phyloP scores from a whole-genome alignment of 2,329 filamentous ascomycete species.

The Madurella mycetomatis region DNA sequence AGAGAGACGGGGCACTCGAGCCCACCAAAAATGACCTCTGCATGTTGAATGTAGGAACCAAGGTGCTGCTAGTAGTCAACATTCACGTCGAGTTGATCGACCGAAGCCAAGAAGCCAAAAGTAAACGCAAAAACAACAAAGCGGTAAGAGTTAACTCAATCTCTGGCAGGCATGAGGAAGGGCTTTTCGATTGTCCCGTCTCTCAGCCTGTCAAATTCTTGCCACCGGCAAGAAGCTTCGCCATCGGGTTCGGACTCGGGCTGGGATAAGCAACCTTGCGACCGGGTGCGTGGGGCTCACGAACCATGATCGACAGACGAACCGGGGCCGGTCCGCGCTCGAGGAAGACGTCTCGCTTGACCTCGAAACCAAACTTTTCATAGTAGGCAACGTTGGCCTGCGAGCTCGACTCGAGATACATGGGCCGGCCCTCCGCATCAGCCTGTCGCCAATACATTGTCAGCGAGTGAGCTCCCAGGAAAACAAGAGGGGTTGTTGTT shows the following conservation, averaged over 20 bases:
- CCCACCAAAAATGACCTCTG: not conserved
- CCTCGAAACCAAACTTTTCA: slow-evolving; percentile 67
- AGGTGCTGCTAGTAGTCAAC: not conserved
- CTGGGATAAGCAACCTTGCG: slow-evolving; percentile 6
- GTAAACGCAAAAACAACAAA: slow-evolving; percentile 1
- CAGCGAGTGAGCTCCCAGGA: not conserved
- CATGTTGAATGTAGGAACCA: slow-evolving; percentile 19
- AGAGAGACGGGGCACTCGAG: not conserved
- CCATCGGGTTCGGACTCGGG: not conserved
- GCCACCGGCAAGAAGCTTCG: slow-evolving; percentile 4
- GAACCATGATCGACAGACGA: slow-evolving; percentile 74
- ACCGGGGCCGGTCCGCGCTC: slow-evolving; percentile 55
- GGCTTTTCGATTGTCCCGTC: not conserved
- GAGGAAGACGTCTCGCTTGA: slow-evolving; percentile 59
- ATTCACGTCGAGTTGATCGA: slow-evolving; percentile 14
- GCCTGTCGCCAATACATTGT: slow-evolving; percentile 42
- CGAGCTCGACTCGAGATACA: slow-evolving; percentile 77
- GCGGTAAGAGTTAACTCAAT: slow-evolving; percentile 1
- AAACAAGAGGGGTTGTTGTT: too few species aligned
- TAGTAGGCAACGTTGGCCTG: slow-evolving; percentile 67
- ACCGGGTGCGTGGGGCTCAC: slow-evolving; percentile 51
- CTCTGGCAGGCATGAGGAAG: not conserved
- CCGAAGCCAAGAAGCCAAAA: not conserved
- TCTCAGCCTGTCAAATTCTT: slow-evolving; percentile 6
- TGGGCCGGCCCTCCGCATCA: slow-evolving; percentile 61